phyloP scores from a whole-genome alignment of 2,329 filamentous ascomycete genomes.

The Paracoccidioides brasiliensis region DNA sequence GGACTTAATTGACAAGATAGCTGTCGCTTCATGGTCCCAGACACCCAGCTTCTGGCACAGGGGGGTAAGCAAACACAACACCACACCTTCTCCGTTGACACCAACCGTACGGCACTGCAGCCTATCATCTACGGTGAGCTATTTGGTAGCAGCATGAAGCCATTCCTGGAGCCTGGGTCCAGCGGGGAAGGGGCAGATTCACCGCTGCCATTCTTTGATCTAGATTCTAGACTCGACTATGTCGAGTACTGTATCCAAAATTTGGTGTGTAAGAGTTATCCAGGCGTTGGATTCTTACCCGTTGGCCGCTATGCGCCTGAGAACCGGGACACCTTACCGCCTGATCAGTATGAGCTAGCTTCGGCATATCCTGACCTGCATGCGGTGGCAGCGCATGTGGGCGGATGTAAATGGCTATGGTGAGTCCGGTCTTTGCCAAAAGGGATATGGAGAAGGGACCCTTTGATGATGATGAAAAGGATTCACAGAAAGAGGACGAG shows the following conservation, averaged over 20 bases:
- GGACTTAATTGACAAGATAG: conserved; percentile 23
- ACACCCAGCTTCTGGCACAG: conserved; percentile 19
- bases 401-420: conserved; percentile 9
- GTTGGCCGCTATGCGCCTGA: conserved; percentile 5
- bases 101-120: conserved; percentile 17
- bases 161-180: conserved; percentile 10
- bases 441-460: conserved; percentile 1
- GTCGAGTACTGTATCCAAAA: conserved; percentile 22
- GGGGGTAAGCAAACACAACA: conserved; percentile 21
- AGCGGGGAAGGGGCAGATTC: background rate
- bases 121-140: conserved; percentile 23
- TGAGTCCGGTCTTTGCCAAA: conserved; percentile 1
- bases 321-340: background rate
- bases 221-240: conserved; percentile 18
- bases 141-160: conserved; percentile 16
- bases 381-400: conserved; percentile 19
- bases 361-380: conserved; percentile 14
- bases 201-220: conserved; percentile 4
- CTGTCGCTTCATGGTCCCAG: conserved; percentile 18
- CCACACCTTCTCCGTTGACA: conserved; percentile 16
- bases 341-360: conserved; percentile 9
- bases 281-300: conserved; percentile 1
- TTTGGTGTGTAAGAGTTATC: conserved; percentile 5
- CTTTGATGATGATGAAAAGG: conserved; percentile 2
- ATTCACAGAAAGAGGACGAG: conserved; percentile 9